phyloP scores from a whole-genome alignment of 2,329 filamentous ascomycete species.

The Aureobasidium sp. region DNA sequence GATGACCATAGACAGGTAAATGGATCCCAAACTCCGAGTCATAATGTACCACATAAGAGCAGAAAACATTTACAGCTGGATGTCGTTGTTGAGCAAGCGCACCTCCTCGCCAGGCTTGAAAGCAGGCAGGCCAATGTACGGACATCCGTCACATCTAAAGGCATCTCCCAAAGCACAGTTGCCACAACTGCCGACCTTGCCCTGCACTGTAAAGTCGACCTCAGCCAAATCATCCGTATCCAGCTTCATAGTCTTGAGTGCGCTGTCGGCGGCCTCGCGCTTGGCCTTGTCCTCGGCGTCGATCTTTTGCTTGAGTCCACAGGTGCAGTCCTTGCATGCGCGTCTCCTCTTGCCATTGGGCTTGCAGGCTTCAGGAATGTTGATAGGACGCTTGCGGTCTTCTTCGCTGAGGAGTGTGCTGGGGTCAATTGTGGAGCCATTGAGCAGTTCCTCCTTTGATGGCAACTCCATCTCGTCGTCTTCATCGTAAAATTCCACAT shows the following conservation, averaged over 20 bases:
- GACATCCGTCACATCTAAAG: constrained; percentile 55
- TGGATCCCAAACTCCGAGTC: neutral
- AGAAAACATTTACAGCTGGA: constrained; percentile 56
- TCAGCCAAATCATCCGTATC: constrained; percentile 73
- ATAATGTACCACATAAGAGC: neutral
- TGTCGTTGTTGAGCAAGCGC: constrained; percentile 72
- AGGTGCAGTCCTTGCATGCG: constrained; percentile 97
- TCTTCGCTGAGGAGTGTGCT: constrained; percentile 78
- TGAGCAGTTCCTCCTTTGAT: constrained; percentile 39
- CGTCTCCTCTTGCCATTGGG: constrained; percentile 85
- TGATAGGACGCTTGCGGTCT: constrained; percentile 68
- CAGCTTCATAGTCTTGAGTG: constrained; percentile 61
- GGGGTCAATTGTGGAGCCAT: constrained; percentile 83
- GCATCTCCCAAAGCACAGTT: constrained; percentile 93
- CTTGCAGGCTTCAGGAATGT: constrained; percentile 75
- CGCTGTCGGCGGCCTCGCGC: constrained; percentile 55
- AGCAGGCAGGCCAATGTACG: constrained; percentile 84
- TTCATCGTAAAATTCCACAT: constrained; percentile 39
- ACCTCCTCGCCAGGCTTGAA: constrained; percentile 98
- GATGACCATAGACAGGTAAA: neutral
- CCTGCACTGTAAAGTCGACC: constrained; percentile 94
- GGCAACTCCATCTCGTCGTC: constrained; percentile 29
- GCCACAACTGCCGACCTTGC: constrained; percentile 89
- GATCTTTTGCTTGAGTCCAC: constrained; percentile 77
- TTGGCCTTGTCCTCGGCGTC: constrained; percentile 74